Base-by-base conservation (phyloP, 352 stramenopile genomes). In the Aphanomyces astaci region DNA sequence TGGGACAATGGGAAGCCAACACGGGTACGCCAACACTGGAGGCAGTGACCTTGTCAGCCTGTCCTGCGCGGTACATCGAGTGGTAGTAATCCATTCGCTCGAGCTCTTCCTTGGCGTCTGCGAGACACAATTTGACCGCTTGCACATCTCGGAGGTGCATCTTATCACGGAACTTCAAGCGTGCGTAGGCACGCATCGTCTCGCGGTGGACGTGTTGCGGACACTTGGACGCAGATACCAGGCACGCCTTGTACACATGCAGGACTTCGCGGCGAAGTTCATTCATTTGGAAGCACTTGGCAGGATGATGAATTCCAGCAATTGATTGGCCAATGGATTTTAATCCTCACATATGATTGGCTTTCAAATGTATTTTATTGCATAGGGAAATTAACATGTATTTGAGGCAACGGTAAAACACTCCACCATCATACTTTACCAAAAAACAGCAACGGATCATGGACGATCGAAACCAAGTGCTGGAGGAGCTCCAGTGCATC, bases 71-170 rank as follows among this genome's bases (percentile, higher is more conserved):
- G 66, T 91, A 93, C 39, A 95, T 75, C 1, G 80, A 87, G 72
- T 95, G 86, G 64, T 90, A 95, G 66, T 93, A 95, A 33, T 93
- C 77, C 86, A 95, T 95, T 24, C 79, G 84, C 36, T 87, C 78
- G 24, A 95, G 78, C 64, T 95, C 84, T 70, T 95, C 86, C 25
- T 65, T 72, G 9, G 73, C 83, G 46, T 95, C 83, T 19, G 72
- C 76, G 51, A 95, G 51, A 55, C 93, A 49, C 24, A 70, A 64
- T 32, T 71, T 73, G 45, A 95, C 79, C 15, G 79, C 78, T 19
- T 81, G 77, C 39, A 75, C 72, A 69, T 95, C 83, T 31, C 77
- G 70, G 36, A 78, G 76, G 17, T 48, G 64, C 56, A 73, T 55
- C 63, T 91, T 81, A 46, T 81, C 75, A 2, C 80, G 79, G 33